These are phyloP conservation scores for Corylus americana DNA, from an alignment of 306 rosid species.

Conservation along the genomic window DNA sequence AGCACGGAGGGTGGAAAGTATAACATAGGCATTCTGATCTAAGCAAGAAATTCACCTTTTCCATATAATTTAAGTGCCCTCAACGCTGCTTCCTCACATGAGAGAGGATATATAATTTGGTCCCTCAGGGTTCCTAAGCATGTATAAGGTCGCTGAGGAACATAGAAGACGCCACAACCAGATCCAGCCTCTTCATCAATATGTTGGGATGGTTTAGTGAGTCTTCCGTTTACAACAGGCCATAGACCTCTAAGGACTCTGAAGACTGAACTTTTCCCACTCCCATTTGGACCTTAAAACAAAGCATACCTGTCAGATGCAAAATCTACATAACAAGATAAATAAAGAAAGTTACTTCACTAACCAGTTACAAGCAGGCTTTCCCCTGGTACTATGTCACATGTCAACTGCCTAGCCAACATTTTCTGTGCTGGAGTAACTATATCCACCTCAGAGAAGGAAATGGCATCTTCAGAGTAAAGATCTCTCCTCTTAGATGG, in stretches of 20 bases:
- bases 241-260: constrained; percentile 96
- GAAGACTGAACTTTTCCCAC: constrained; percentile 98
- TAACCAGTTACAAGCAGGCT: constrained; percentile 96
- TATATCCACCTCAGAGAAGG: constrained; percentile 80
- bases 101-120: constrained; percentile 95
- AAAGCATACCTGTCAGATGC: constrained; percentile 22
- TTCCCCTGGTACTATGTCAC: constrained; percentile 66
- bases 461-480: constrained; percentile 58
- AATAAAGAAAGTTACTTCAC: constrained; percentile 25
- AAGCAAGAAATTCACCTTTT: constrained; percentile 54
- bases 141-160: constrained; percentile 97
- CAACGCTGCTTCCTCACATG: constrained; percentile 76
- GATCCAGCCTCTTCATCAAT: constrained; percentile 53
- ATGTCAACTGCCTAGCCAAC: constrained; percentile 86
- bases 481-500: constrained; percentile 41
- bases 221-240: constrained; percentile 80
- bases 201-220: constrained; percentile 62
- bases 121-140: constrained; percentile 96
- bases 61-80: constrained; percentile 57
- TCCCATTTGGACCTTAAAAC: constrained; percentile 90
- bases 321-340: constrained; percentile 21
- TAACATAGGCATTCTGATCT: background rate
- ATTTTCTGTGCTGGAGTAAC: constrained; percentile 85
- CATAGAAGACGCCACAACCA: constrained; percentile 77
- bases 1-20: background rate